Conservation (phyloP, 202 grass and related monocot species). For the Thinopyrum obtusiflorum region DNA sequence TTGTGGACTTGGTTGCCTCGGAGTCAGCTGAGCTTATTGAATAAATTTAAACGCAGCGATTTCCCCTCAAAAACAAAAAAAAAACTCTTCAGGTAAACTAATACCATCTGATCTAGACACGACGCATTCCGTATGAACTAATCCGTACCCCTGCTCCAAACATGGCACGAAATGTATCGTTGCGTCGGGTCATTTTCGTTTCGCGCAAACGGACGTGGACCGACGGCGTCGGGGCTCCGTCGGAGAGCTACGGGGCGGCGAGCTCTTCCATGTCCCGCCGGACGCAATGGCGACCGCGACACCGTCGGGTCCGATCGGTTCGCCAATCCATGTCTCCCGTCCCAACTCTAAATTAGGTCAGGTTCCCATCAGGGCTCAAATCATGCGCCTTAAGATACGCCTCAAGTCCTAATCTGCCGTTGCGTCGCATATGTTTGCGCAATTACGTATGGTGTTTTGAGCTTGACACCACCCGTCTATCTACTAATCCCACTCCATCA, state of each 20-base stretch:
- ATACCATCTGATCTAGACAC: background rate
- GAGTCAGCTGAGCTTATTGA: too few relatives aligned
- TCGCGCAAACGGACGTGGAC: background rate
- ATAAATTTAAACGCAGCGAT: too few relatives aligned
- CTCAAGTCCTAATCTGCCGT: background rate
- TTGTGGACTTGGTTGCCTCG: too few relatives aligned
- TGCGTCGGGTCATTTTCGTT: constrained; percentile 25
- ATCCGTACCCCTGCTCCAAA: background rate
- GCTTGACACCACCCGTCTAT: background rate
- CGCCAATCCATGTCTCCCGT: constrained; percentile 18
- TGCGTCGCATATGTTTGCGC: background rate
- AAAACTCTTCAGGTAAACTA: background rate
- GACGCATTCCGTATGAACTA: background rate
- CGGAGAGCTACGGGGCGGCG: constrained; percentile 14
- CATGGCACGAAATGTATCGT: background rate
- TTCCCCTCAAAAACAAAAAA: too few relatives aligned
- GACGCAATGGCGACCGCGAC: constrained; percentile 20
- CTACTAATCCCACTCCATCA: background rate
- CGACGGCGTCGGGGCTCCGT: background rate
- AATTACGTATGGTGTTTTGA: background rate
- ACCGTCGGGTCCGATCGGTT: constrained; percentile 1
- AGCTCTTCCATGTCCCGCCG: background rate
- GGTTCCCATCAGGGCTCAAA: background rate
- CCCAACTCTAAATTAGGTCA: background rate
- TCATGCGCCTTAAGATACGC: constrained; percentile 19